phyloP scores from a whole-genome alignment of 2,329 filamentous ascomycete genomes.

The Curvularia spicifera region DNA sequence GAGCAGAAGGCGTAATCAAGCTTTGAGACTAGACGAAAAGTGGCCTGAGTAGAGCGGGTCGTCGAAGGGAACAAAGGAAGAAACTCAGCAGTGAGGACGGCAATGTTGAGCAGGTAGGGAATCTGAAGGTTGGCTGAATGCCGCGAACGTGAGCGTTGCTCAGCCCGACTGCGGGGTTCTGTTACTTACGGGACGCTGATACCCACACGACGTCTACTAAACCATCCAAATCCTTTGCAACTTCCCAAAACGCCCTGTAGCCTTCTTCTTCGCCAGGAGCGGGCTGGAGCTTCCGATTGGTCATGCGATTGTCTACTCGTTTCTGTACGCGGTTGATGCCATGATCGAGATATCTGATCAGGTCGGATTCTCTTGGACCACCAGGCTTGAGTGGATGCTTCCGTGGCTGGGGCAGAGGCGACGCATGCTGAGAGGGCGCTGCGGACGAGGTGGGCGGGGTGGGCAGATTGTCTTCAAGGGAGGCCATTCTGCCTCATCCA shows the following conservation, averaged over 20 bases:
- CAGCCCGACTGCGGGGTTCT: background rate
- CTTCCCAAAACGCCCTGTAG: conserved; percentile 70
- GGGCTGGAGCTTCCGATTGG: conserved; percentile 58
- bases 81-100: conserved; percentile 73
- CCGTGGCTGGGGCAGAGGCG: conserved; percentile 60
- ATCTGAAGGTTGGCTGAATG: conserved; percentile 75
- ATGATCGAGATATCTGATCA: conserved; percentile 64
- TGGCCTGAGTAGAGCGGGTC: conserved; percentile 67
- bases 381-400: conserved; percentile 61
- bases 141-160: background rate
- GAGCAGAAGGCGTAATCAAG: conserved; percentile 84
- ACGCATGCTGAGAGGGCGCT: conserved; percentile 49
- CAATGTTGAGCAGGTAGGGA: conserved; percentile 80
- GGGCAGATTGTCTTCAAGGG: conserved; percentile 27
- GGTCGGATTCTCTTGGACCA: conserved; percentile 63
- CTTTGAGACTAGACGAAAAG: conserved; percentile 75
- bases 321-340: conserved; percentile 49
- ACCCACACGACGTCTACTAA: conserved; percentile 85
- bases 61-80: conserved; percentile 73
- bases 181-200: conserved; percentile 77
- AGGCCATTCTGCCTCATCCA: conserved; percentile 9
- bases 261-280: conserved; percentile 51
- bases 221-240: conserved; percentile 75
- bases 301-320: conserved; percentile 39
- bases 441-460: conserved; percentile 59